Base-by-base conservation (phyloP, 2,329 filamentous ascomycete genomes). In the Cryphonectria naterciae region DNA sequence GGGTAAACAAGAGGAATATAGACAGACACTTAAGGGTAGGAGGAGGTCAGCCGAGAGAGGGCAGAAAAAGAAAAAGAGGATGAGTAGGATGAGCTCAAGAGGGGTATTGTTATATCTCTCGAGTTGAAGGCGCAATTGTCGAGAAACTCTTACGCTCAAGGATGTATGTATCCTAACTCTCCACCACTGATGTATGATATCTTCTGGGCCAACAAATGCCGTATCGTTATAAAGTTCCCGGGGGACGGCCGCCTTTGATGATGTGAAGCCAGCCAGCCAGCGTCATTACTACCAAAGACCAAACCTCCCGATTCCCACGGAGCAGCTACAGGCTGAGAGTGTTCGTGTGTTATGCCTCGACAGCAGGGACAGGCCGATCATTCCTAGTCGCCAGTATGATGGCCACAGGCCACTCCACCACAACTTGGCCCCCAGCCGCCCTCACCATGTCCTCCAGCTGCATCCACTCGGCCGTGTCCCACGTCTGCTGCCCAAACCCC, bases 401-500 rank as follows among this genome's bases (percentile, higher is more conserved):
- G 0, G 73, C 68, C 41, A 75, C 72, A 8, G 73, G 74, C 72
- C 72, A 75, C 68, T 71, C 71, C 7, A 75, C 66, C 4, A 35
- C 67, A 11, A 75, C 68, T 2, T 67, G 32, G 2, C 70, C 70
- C 15, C 69, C 68, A n/a, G 70, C 62, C 15, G 52, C 64, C 11
- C 13, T n/a, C 17, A 75, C 68, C n/a, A 74, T 32, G 0, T 25
- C 68, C 64, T 75, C 75, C 35, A 75, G 61, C 70, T 72, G 68
- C 32, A 61, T 63, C 74, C 75, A 75, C 65, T 72, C 72, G 3
- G 62, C 22, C 10, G 62, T 63, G 1, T 68, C 69, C 73, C 74
- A 75, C 4, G 74, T 74, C 17, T 46, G 52, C 8, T 73, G 68
- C n/a, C 68, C 74, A 25, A 74, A 75, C 4, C 74, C 73, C 70